Evolutionary conservation across 2,329 filamentous ascomycete species (phyloP).

Genomic region (Aspergillus sp.): DNA sequence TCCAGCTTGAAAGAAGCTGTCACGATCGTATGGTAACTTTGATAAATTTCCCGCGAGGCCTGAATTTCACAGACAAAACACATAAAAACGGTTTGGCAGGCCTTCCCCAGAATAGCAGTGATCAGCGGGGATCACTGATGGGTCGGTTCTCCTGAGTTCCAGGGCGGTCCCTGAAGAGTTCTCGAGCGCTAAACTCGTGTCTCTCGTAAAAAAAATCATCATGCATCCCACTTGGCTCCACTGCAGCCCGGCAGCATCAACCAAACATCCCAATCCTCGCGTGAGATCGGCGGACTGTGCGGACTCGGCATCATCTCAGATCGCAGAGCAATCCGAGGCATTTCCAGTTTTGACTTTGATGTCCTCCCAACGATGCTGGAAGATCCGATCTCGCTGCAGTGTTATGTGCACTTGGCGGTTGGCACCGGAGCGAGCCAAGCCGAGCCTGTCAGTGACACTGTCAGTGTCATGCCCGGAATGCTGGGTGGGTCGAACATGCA

Average conservation of each 20-base stretch:
- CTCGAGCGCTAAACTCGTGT: slow-evolving; percentile 7
- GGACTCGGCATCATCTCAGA: too few species aligned
- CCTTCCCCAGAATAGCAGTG: neutral
- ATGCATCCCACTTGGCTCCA: neutral
- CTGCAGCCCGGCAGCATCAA: neutral
- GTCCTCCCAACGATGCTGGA: neutral
- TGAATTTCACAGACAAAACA: neutral
- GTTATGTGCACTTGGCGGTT: too few species aligned
- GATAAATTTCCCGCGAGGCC: too few species aligned
- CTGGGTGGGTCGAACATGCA: too few species aligned
- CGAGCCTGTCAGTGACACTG: too few species aligned
- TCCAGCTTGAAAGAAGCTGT: neutral
- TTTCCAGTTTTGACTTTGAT: neutral
- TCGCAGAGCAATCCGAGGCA: neutral
- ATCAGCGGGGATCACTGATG: neutral
- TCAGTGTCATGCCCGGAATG: too few species aligned
- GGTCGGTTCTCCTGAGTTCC: neutral
- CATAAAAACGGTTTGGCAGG: neutral
- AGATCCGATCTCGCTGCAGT: neutral
- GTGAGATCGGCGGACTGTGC: neutral
- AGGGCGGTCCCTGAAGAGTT: neutral
- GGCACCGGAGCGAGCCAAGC: too few species aligned
- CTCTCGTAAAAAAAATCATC: slow-evolving; percentile 1
- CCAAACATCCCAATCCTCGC: neutral
- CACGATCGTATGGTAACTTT: neutral